phyloP scores from a whole-genome alignment of 2,329 filamentous ascomycete genomes.

The Penicillium sp. region DNA sequence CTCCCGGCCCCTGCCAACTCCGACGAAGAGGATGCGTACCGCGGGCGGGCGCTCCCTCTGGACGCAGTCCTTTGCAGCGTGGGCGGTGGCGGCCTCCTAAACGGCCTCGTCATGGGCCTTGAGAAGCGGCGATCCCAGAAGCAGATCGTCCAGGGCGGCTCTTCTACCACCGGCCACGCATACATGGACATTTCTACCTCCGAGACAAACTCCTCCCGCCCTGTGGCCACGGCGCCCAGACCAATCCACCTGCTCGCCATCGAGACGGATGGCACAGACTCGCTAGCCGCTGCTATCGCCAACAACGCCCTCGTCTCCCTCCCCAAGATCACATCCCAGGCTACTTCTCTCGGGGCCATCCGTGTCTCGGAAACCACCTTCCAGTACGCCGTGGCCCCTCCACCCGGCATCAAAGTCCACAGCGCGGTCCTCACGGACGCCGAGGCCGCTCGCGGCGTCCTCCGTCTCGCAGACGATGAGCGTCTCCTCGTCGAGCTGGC shows the following conservation, averaged over 20 bases:
- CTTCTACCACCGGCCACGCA: constrained; percentile 16
- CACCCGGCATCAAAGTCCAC: constrained; percentile 52
- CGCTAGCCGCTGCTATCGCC: constrained; percentile 62
- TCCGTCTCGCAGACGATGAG: constrained; percentile 78
- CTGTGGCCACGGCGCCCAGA: constrained; percentile 19
- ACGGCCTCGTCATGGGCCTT: constrained; percentile 72
- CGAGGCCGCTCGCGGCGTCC: constrained; percentile 76
- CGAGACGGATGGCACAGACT: constrained; percentile 75
- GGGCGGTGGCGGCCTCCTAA: constrained; percentile 78
- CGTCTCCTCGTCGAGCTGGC: constrained; percentile 78
- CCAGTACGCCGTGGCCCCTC: constrained; percentile 58
- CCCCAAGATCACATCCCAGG: constrained; percentile 71
- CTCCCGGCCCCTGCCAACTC: constrained; percentile 38
- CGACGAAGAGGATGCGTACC: constrained; percentile 31
- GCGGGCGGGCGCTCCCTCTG: constrained; percentile 46
- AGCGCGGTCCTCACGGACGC: constrained; percentile 69
- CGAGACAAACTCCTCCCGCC: constrained; percentile 9
- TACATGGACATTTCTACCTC: constrained; percentile 15
- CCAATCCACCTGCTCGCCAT: constrained; percentile 65
- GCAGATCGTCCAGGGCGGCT: constrained; percentile 12
- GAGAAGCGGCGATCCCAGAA: constrained; percentile 49
- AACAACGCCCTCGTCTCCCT: constrained; percentile 62
- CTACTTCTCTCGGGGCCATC: constrained; percentile 72
- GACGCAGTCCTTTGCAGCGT: constrained; percentile 76
- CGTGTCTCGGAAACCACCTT: constrained; percentile 70